Evolutionary conservation across 768 basidiomycete species (phyloP).

Genomic region (Coprinopsis sp.): DNA sequence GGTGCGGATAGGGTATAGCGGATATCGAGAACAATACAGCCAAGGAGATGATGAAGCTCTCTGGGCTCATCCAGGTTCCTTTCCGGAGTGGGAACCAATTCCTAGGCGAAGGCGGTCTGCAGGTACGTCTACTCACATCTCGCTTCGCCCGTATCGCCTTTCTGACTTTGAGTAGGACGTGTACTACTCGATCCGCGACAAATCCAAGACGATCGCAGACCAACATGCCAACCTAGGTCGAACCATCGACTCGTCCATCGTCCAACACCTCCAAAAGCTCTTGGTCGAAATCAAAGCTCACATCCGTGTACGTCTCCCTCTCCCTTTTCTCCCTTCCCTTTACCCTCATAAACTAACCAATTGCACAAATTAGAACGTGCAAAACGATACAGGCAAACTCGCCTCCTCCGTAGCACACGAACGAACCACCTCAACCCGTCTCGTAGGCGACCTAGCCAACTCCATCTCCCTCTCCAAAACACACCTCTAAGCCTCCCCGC

Average conservation of each 20-base stretch:
- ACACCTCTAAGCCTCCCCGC: slow-evolving; percentile 82
- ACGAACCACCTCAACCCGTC: slow-evolving; percentile 78
- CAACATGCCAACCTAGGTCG: slow-evolving; percentile 95
- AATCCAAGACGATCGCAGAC: slow-evolving; percentile 89
- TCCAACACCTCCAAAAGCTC: slow-evolving; percentile 97
- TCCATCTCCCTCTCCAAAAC: slow-evolving; percentile 89
- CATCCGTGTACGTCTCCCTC: slow-evolving; percentile 61
- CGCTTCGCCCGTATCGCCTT: not conserved
- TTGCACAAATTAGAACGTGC: slow-evolving; percentile 85
- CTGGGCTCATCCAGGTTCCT: slow-evolving; percentile 94
- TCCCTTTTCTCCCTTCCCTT: not conserved
- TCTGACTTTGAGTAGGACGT: slow-evolving; percentile 57
- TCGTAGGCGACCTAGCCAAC: slow-evolving; percentile 83
- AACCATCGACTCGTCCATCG: slow-evolving; percentile 94
- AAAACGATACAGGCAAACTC: slow-evolving; percentile 93
- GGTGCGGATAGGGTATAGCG: slow-evolving; percentile 39
- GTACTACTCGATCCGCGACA: slow-evolving; percentile 89
- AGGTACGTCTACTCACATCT: slow-evolving; percentile 41
- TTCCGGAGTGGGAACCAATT: slow-evolving; percentile 96
- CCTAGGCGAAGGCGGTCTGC: slow-evolving; percentile 93
- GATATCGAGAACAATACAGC: slow-evolving; percentile 97
- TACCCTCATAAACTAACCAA: not conserved
- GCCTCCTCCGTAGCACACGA: slow-evolving; percentile 91
- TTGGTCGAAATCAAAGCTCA: slow-evolving; percentile 94
- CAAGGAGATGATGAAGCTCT: slow-evolving; percentile 87